Evolutionary conservation across 2,329 filamentous ascomycete genomes (phyloP).

Genomic region (Paraphaeosphaeria sporulosa): DNA sequence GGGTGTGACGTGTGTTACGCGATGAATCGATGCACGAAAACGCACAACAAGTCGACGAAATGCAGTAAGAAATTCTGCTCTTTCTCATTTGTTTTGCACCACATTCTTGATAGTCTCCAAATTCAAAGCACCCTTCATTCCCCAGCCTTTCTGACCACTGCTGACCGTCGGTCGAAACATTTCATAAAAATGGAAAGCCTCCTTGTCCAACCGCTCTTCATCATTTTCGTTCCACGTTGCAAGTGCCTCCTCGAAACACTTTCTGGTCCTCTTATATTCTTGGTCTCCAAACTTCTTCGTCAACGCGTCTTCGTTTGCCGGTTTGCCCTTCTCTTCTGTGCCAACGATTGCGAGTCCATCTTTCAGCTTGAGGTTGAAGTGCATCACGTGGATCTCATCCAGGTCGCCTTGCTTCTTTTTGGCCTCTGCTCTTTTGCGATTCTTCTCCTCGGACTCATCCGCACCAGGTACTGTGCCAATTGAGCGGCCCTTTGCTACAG

Average conservation of each 20-base stretch:
- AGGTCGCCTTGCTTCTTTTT: constrained; percentile 23
- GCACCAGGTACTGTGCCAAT: constrained; percentile 38
- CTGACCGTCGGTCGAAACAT: constrained; percentile 35
- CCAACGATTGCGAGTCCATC: constrained; percentile 30
- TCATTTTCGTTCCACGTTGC: constrained; percentile 27
- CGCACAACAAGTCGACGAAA: too few species aligned
- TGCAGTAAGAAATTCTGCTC: background rate
- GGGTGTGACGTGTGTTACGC: background rate
- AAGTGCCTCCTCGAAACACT: constrained; percentile 21
- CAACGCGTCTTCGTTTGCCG: constrained; percentile 26
- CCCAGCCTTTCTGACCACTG: constrained; percentile 40
- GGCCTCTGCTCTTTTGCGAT: constrained; percentile 23
- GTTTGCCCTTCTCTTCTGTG: constrained; percentile 22
- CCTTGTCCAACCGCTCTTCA: constrained; percentile 33
- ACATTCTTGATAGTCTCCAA: constrained; percentile 21
- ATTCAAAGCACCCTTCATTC: constrained; percentile 35
- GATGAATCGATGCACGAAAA: too few species aligned
- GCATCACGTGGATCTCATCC: constrained; percentile 38
- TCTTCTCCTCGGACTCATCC: constrained; percentile 26
- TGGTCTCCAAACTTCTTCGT: constrained; percentile 33
- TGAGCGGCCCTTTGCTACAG: constrained; percentile 41
- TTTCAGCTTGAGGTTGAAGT: constrained; percentile 41
- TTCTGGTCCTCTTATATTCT: constrained; percentile 27
- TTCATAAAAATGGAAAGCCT: constrained; percentile 41
- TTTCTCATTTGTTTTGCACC: constrained; percentile 4